Conservation (phyloP, 352 stramenopile species). For the Globisporangium nodosum region DNA sequence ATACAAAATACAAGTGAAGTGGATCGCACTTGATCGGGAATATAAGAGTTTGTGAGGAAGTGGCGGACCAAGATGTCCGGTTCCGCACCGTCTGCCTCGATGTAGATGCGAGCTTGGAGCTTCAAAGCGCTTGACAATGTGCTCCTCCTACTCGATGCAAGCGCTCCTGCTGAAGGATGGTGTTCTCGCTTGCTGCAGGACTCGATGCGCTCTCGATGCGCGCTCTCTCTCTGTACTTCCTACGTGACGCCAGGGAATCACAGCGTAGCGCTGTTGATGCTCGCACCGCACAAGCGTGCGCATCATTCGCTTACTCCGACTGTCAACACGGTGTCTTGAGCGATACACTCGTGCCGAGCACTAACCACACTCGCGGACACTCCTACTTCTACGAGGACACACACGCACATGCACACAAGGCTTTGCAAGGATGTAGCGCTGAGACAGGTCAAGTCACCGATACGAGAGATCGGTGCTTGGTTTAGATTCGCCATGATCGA, state of each 20-base stretch:
- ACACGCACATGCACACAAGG: background rate
- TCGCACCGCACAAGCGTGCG: too few relatives aligned
- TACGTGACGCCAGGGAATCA: too few relatives aligned
- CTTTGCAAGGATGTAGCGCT: conserved; percentile 26
- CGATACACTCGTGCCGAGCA: too few relatives aligned
- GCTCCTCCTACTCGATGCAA: background rate
- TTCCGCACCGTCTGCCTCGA: background rate
- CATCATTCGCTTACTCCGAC: too few relatives aligned
- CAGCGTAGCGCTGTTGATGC: too few relatives aligned
- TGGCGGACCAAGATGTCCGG: background rate
- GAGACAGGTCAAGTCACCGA: conserved; percentile 84
- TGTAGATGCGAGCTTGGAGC: background rate
- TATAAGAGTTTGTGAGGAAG: background rate
- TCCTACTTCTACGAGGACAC: background rate
- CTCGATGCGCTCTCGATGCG: too few relatives aligned
- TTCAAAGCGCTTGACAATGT: background rate
- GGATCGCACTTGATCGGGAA: background rate
- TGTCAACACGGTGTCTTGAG: too few relatives aligned
- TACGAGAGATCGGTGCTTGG: conserved; percentile 65
- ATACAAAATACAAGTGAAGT: background rate
- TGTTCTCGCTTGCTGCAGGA: background rate
- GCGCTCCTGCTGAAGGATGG: background rate
- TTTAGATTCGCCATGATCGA: conserved; percentile 81
- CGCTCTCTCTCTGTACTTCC: too few relatives aligned
- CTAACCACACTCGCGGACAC: background rate